A percentile compares a stretch with the other conserved stretches of the same genome.
These are phyloP conservation scores for Fusarium falciforme DNA, from an alignment of 2,329 filamentous ascomycete genomes.

Conservation along the genomic window DNA sequence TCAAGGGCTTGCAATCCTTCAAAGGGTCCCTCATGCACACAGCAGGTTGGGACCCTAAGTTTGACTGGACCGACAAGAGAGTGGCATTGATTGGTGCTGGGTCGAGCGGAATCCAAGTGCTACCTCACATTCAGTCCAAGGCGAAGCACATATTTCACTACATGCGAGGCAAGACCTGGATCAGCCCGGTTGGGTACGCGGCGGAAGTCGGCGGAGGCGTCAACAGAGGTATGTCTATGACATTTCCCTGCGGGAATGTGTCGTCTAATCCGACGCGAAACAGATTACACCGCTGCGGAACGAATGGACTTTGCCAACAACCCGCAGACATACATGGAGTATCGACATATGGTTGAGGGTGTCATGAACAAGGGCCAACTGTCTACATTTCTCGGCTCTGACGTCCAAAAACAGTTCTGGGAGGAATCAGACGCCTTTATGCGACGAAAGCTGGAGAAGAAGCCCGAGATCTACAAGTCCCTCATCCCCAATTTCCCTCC, in stretches of 20 bases:
- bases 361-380: conserved; percentile 16
- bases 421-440: conserved; percentile 3
- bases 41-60: background rate
- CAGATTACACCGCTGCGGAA: background rate
- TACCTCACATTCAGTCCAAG: background rate
- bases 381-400: conserved; percentile 4
- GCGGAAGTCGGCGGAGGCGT: background rate
- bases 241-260: background rate
- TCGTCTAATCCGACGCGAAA: too few species aligned
- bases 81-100: background rate
- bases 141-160: conserved; percentile 1
- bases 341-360: conserved; percentile 8
- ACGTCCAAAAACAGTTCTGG: conserved; percentile 10
- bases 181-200: conserved; percentile 7
- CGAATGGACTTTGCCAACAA: conserved; percentile 1
- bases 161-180: conserved; percentile 17
- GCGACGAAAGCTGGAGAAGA: background rate
- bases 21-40: background rate
- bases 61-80: background rate
- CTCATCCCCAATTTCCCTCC: conserved; percentile 1
- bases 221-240: background rate
- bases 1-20: background rate
- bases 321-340: background rate
- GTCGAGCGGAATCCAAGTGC: conserved; percentile 5
- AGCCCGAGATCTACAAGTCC: background rate